A percentile compares a stretch with the other conserved stretches of the same genome.
These are phyloP conservation scores for Tolypocladium sp. DNA, from an alignment of 2,329 filamentous ascomycete genomes.

Conservation along the genomic window DNA sequence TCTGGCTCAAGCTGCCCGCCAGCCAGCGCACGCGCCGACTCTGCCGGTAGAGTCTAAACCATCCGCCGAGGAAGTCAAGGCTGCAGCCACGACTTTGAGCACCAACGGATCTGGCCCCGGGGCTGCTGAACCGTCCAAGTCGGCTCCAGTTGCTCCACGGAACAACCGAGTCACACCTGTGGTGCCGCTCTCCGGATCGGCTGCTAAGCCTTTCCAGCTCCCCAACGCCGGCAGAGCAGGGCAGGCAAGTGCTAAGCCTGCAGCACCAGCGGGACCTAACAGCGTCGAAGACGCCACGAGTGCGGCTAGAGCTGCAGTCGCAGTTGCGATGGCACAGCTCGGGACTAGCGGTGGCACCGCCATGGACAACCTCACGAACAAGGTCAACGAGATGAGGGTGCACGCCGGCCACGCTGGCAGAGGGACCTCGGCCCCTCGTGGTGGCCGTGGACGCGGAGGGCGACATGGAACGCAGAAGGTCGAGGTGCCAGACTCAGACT, in stretches of 20 bases:
- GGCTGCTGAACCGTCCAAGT: constrained; percentile 24
- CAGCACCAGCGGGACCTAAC: constrained; percentile 23
- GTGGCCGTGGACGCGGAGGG: constrained; percentile 38
- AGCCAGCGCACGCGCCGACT: constrained; percentile 44
- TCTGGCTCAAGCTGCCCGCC: constrained; percentile 34
- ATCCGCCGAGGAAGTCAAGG: constrained; percentile 34
- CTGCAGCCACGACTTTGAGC: constrained; percentile 31
- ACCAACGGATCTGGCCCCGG: constrained; percentile 27
- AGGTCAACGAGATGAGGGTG: constrained; percentile 68
- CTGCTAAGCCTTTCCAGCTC: constrained; percentile 27
- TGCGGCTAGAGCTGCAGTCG: constrained; percentile 68
- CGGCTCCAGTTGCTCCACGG: constrained; percentile 38
- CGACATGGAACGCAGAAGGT: constrained; percentile 52
- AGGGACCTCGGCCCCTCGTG: constrained; percentile 39
- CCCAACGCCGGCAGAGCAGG: constrained; percentile 16
- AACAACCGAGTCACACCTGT: constrained; percentile 53
- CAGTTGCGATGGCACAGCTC: constrained; percentile 70
- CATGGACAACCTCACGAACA: constrained; percentile 64
- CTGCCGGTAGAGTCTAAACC: constrained; percentile 63
- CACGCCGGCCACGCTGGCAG: constrained; percentile 39
- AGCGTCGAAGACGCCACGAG: constrained; percentile 59
- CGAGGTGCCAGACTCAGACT: constrained; percentile 84
- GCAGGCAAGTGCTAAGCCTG: constrained; percentile 25
- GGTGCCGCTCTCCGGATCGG: constrained; percentile 49
- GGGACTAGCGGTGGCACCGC: constrained; percentile 33